Evolutionary conservation across 1,139 yeast species (phyloP).

Genomic region (Yamadazyma triangularis): DNA sequence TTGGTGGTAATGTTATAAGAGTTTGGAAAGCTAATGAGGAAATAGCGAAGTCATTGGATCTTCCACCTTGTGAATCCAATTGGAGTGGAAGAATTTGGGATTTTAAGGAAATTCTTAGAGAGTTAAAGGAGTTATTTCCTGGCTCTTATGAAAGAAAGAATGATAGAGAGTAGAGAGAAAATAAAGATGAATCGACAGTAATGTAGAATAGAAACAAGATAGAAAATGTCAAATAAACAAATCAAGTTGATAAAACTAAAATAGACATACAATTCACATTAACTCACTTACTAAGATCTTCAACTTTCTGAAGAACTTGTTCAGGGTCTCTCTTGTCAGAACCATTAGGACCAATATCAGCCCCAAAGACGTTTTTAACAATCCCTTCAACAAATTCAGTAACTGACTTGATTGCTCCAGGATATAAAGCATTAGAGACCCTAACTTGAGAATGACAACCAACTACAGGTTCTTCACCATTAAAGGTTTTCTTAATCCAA

Average conservation of each 20-base stretch:
- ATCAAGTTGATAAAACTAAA: no score
- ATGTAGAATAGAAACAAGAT: no score
- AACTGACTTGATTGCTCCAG: neutral
- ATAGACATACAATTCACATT: no score
- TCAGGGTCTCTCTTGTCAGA: neutral
- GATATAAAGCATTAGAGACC: neutral
- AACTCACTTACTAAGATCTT: no score
- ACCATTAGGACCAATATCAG: conserved; percentile 3
- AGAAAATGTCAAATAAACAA: no score
- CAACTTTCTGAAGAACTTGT: neutral
- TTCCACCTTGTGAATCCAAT: conserved; percentile 30
- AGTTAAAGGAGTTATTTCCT: conserved; percentile 33
- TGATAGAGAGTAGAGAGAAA: no score
- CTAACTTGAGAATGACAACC: neutral
- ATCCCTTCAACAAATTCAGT: conserved; percentile 1
- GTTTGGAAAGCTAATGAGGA: conserved; percentile 46
- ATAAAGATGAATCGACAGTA: no score
- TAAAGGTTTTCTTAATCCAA: conserved; percentile 7
- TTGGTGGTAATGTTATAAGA: conserved; percentile 47
- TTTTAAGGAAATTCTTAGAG: conserved; percentile 25
- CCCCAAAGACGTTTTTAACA: conserved; percentile 1
- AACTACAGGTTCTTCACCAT: neutral
- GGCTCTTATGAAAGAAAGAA: conserved; percentile 19
- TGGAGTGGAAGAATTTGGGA: conserved; percentile 42
- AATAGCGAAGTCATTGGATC: conserved; percentile 20